These are phyloP conservation scores for Fusarium ambrosium DNA, from an alignment of 2,329 filamentous ascomycete species.

Conservation along the genomic window DNA sequence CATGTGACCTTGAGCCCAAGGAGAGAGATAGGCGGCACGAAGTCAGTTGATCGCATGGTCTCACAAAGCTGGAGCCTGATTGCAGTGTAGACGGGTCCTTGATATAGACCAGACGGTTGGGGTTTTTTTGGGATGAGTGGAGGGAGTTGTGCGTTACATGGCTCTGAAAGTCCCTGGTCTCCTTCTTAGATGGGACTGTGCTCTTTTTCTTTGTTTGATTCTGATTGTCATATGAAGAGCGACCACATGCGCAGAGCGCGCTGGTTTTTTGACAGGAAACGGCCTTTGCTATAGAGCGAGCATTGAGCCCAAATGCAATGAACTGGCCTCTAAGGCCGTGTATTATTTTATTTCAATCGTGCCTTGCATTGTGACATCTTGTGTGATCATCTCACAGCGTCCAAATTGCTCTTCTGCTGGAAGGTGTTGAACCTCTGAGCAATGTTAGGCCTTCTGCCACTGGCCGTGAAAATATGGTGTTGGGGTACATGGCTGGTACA, in stretches of 20 bases:
- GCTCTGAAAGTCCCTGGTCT: constrained; percentile 3
- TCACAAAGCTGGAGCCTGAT: constrained; percentile 27
- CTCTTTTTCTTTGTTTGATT: constrained; percentile 22
- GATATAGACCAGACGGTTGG: background rate
- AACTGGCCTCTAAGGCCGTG: constrained; percentile 29
- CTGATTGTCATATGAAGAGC: constrained; percentile 26
- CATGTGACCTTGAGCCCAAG: constrained; percentile 9
- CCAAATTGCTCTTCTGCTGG: background rate
- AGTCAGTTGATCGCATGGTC: constrained; percentile 20
- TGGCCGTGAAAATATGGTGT: background rate
- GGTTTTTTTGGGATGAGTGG: constrained; percentile 2
- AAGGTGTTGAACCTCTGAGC: background rate
- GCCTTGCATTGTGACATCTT: background rate
- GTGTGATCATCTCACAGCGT: background rate
- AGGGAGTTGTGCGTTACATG: background rate
- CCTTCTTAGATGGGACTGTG: background rate
- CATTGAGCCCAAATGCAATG: constrained; percentile 35
- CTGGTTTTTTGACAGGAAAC: constrained; percentile 12
- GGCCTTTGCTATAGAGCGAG: constrained; percentile 38
- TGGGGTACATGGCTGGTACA: background rate
- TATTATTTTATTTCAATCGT: background rate
- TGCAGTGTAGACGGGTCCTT: constrained; percentile 24
- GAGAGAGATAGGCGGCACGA: constrained; percentile 8
- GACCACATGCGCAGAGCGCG: constrained; percentile 9
- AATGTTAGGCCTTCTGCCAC: background rate